Evolutionary conservation across 257 asterid genomes (phyloP), one percentile per base, ranked within the genome.

Genomic region (Rhazya stricta): DNA sequence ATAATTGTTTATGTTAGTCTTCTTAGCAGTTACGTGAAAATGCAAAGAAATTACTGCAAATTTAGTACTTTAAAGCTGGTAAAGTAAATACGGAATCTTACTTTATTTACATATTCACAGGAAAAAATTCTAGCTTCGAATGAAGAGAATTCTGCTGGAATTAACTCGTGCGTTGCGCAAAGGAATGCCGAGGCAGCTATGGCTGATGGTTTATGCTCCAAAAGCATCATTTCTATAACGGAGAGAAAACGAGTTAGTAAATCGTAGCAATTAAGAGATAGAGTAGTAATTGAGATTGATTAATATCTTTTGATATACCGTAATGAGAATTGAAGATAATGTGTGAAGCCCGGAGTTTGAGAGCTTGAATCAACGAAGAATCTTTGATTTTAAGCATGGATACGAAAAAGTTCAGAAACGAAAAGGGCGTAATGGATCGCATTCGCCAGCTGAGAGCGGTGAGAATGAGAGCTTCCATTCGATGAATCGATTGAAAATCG

Each of bases 391-490:
- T 23, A 53, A 83, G 67, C 30, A 85, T 41, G 23, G 91, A 82
- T 71, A 80, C 29, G 65, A 86, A 88, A 74, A 76, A 77, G 16
- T 73, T 79, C 78, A 88, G 88, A 53, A 88, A 88, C 11, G 93
- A 86, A 83, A 88, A 86, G 46, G 93, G 93, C 34, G 93, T 88
- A 73, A 88, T 78, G 6, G 88, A 88, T 43, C 93, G 82, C 86
- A 86, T 80, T 65, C 93, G 82, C 93, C 93, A 88, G 36, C 78
- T 76, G 50, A 88, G 90, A 11, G 83, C 69, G 76, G 83, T 62
- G 29, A 88, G 89, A 41, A 88, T 23, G 42, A 86, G 81, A 37
- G 48, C 78, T 86, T 88, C 93, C 93, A 88, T 88, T 73, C 90
- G 86, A 8, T 79, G 82, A 73, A 88, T 61, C 68, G 83, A 80